These are phyloP conservation scores for Nevesoporus exiguus DNA, from an alignment of 768 basidiomycete genomes.

Conservation along the genomic window DNA sequence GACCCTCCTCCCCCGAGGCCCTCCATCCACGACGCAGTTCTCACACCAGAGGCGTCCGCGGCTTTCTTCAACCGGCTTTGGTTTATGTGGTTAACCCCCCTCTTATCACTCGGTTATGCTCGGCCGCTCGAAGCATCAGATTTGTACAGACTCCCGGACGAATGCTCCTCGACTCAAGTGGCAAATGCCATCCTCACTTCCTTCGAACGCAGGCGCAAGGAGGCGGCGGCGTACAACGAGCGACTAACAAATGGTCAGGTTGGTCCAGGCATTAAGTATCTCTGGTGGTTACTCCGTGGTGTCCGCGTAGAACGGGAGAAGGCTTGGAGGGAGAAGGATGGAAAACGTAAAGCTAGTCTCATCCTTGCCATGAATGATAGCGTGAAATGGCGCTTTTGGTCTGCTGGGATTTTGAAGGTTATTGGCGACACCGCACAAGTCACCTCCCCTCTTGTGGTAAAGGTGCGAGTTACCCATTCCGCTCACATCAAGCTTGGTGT, in stretches of 20 bases:
- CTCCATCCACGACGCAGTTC: constrained; percentile 56
- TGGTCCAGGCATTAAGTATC: constrained; percentile 46
- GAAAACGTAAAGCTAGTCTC: constrained; percentile 61
- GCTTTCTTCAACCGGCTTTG: constrained; percentile 55
- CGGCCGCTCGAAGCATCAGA: constrained; percentile 79
- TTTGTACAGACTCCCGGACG: constrained; percentile 71
- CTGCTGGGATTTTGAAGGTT: constrained; percentile 53
- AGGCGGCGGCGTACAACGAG: constrained; percentile 68
- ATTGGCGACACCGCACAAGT: constrained; percentile 71
- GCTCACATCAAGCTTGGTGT: neutral
- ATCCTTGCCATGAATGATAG: constrained; percentile 71
- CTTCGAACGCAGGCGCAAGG: constrained; percentile 53
- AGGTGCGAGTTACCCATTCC: constrained; percentile 42
- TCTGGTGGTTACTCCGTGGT: constrained; percentile 58
- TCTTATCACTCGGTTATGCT: constrained; percentile 72
- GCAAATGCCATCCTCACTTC: constrained; percentile 61
- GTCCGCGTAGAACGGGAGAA: constrained; percentile 53
- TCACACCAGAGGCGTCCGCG: constrained; percentile 67
- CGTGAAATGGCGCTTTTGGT: constrained; percentile 78
- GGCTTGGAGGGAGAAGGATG: constrained; percentile 60
- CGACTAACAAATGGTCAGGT: constrained; percentile 64
- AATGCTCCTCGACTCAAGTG: constrained; percentile 55
- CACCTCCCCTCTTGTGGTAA: constrained; percentile 74
- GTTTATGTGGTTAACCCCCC: constrained; percentile 72
- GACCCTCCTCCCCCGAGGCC: constrained; percentile 41